Evolutionary conservation across 2,329 filamentous ascomycete genomes (phyloP).

Genomic region (Phialemonium atrogriseum): DNA sequence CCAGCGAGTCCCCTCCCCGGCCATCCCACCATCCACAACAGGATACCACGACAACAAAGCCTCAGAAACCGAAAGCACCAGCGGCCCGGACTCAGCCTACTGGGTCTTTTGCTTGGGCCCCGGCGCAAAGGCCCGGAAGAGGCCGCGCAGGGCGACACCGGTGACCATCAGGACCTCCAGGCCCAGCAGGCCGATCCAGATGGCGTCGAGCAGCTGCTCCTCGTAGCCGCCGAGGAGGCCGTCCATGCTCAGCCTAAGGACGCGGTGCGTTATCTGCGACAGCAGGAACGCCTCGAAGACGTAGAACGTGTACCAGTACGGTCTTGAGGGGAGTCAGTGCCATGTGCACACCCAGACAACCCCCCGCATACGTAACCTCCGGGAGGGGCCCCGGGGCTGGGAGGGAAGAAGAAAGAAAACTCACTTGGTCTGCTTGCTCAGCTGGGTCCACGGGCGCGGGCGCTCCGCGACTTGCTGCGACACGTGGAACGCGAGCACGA

Average conservation of each 20-base stretch:
- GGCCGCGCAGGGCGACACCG: slow-evolving; percentile 9
- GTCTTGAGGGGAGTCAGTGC: too few relatives aligned
- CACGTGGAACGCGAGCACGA: slow-evolving; percentile 11
- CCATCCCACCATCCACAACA: too few relatives aligned
- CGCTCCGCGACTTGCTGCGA: slow-evolving; percentile 11
- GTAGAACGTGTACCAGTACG: slow-evolving; percentile 15
- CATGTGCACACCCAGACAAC: too few relatives aligned
- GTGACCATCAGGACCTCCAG: slow-evolving; percentile 20
- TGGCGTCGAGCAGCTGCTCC: slow-evolving; percentile 18
- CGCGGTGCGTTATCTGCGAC: slow-evolving; percentile 12
- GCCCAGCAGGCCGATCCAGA: slow-evolving; percentile 20
- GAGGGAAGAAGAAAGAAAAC: neutral
- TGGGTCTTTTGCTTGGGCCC: neutral
- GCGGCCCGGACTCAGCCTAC: too few relatives aligned
- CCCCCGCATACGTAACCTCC: too few relatives aligned
- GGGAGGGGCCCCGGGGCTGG: too few relatives aligned
- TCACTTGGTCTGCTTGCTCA: slow-evolving; percentile 8
- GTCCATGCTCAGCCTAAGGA: slow-evolving; percentile 8
- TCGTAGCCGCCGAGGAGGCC: slow-evolving; percentile 16
- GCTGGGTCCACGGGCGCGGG: slow-evolving; percentile 9
- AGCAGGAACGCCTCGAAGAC: slow-evolving; percentile 12
- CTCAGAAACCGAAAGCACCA: too few relatives aligned
- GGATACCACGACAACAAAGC: too few relatives aligned
- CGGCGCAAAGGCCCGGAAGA: slow-evolving; percentile 5
- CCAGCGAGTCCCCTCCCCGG: too few relatives aligned